A percentile compares a stretch with the other conserved stretches of the same genome.
Evolutionary conservation across 805 yeast genomes (phyloP).

Genomic region (Blastobotrys terrestris): DNA sequence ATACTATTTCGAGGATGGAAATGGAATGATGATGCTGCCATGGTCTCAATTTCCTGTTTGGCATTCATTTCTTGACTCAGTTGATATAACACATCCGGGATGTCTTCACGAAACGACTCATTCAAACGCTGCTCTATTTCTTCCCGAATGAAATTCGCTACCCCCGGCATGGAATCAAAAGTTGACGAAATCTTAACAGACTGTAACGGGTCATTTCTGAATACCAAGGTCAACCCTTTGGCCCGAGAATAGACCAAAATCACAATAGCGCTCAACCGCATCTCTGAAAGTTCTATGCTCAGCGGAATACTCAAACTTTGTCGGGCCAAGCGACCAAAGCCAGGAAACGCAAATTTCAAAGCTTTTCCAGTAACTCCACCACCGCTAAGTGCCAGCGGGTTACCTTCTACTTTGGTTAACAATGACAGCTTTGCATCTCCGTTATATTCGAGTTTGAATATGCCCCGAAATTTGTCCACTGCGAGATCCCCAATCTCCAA

Average conservation of each 20-base stretch:
- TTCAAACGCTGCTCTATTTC: slow-evolving; percentile 22
- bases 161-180: slow-evolving; percentile 29
- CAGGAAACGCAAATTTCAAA: slow-evolving; percentile 29
- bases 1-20: slow-evolving; percentile 3
- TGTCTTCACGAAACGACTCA: slow-evolving; percentile 29
- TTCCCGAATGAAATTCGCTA: slow-evolving; percentile 20
- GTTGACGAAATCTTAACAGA: slow-evolving; percentile 25
- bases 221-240: slow-evolving; percentile 26
- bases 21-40: slow-evolving; percentile 2
- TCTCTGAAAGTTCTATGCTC: slow-evolving; percentile 18
- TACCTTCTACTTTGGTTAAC: slow-evolving; percentile 71
- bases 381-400: slow-evolving; percentile 39
- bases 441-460: slow-evolving; percentile 65
- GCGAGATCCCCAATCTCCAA: slow-evolving; percentile 73
- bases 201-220: slow-evolving; percentile 27
- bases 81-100: slow-evolving; percentile 30
- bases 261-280: slow-evolving; percentile 21
- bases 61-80: slow-evolving; percentile 18
- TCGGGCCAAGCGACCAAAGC: slow-evolving; percentile 22
- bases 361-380: neutral
- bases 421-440: slow-evolving; percentile 72
- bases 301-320: slow-evolving; percentile 27
- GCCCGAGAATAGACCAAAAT: slow-evolving; percentile 27
- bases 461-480: slow-evolving; percentile 45
- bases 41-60: neutral